These are phyloP conservation scores for Cryptococcus wingfieldii DNA, from an alignment of 1,284 basidiomycete genomes.

Conservation along the genomic window DNA sequence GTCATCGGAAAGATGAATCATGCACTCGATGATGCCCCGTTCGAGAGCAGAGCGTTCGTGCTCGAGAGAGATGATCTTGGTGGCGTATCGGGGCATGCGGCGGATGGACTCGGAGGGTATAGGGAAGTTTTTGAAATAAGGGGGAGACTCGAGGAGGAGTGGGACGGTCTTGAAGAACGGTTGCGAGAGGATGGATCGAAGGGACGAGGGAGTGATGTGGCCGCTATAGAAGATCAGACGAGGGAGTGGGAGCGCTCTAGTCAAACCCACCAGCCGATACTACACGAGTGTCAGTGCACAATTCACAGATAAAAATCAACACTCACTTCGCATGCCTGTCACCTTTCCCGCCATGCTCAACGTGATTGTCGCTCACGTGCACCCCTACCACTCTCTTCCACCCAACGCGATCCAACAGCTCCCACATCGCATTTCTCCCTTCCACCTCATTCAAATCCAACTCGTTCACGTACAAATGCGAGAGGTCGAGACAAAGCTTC, in stretches of 20 bases:
- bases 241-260: neutral
- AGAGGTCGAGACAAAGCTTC: conserved; percentile 24
- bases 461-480: conserved; percentile 17
- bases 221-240: conserved; percentile 9
- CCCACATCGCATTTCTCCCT: conserved; percentile 11
- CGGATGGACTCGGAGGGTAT: neutral
- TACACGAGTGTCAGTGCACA: neutral
- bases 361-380: conserved; percentile 18
- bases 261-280: conserved; percentile 14
- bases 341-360: conserved; percentile 8
- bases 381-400: conserved; percentile 13
- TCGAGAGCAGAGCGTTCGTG: conserved; percentile 2
- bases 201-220: conserved; percentile 12
- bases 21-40: conserved; percentile 3
- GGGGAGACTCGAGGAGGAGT: conserved; percentile 19
- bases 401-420: conserved; percentile 7
- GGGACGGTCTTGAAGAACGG: conserved; percentile 11
- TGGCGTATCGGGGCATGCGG: neutral
- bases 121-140: conserved; percentile 10
- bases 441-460: conserved; percentile 12
- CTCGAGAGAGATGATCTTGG: conserved; percentile 1
- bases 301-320: neutral
- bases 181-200: conserved; percentile 16
- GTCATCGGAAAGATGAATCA: conserved; percentile 2
- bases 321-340: conserved; percentile 25